Evolutionary conservation across 1,284 basidiomycete genomes (phyloP).

Genomic region (Ustilago hordei): DNA sequence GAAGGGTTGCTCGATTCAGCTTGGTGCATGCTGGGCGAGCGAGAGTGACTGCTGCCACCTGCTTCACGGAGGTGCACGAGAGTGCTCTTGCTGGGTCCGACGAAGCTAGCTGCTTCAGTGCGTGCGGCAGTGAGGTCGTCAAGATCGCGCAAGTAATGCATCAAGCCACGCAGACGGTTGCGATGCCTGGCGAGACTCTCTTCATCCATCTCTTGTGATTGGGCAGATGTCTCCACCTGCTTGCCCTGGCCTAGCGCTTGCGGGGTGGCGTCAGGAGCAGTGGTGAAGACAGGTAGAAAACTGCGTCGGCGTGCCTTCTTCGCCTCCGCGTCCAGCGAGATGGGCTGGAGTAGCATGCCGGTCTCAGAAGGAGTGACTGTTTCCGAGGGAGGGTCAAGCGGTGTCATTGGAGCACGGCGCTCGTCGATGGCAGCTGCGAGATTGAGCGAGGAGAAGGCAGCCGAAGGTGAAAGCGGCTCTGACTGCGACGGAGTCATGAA

Average conservation of each 20-base stretch:
- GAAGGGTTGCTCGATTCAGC: slow-evolving; percentile 49
- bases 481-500: slow-evolving; percentile 30
- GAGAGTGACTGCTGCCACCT: slow-evolving; percentile 19
- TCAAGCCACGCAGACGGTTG: slow-evolving; percentile 84
- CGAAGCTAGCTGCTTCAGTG: slow-evolving; percentile 25
- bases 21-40: slow-evolving; percentile 36
- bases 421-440: slow-evolving; percentile 18
- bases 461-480: slow-evolving; percentile 17
- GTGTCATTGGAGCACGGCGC: slow-evolving; percentile 22
- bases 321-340: slow-evolving; percentile 16
- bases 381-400: slow-evolving; percentile 17
- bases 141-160: slow-evolving; percentile 94
- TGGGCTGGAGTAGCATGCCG: slow-evolving; percentile 15
- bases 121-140: slow-evolving; percentile 77
- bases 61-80: slow-evolving; percentile 30
- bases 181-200: slow-evolving; percentile 72
- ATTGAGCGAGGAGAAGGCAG: slow-evolving; percentile 17
- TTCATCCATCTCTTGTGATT: slow-evolving; percentile 33
- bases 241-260: neutral
- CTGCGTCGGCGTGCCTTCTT: slow-evolving; percentile 42
- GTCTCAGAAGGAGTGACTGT: slow-evolving; percentile 4
- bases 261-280: slow-evolving; percentile 3
- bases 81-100: slow-evolving; percentile 36
- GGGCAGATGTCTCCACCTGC: neutral
- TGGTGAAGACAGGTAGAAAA: slow-evolving; percentile 40